Conservation (phyloP, 2,329 filamentous ascomycete species). For the Botrytis aclada region DNA sequence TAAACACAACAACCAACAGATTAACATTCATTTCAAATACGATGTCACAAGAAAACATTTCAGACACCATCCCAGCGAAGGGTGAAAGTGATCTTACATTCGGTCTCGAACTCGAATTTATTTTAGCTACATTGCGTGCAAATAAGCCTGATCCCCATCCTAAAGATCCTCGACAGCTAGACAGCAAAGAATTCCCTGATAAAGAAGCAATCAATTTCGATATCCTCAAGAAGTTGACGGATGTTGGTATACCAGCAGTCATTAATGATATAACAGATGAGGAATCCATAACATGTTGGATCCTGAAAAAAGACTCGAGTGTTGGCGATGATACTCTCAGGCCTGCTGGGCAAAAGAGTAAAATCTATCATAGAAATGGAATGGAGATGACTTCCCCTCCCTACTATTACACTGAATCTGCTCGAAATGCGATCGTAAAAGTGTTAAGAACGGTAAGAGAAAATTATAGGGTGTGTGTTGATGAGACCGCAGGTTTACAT, state of each 20-base stretch:
- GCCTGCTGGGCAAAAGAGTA: too few relatives aligned
- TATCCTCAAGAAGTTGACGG: too few relatives aligned
- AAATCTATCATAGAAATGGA: background rate
- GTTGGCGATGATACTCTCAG: background rate
- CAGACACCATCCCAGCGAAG: background rate
- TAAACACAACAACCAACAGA: background rate
- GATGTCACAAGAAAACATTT: background rate
- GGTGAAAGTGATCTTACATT: background rate
- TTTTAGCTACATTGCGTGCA: background rate
- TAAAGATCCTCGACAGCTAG: background rate
- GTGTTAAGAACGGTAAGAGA: conserved; percentile 20
- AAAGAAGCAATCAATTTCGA: too few relatives aligned
- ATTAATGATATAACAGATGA: background rate
- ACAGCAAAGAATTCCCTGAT: too few relatives aligned
- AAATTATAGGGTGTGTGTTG: conserved; percentile 28
- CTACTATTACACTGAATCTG: background rate
- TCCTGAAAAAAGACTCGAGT: background rate
- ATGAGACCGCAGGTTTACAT: conserved; percentile 33
- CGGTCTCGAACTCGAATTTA: conserved; percentile 2
- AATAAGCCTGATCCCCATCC: background rate
- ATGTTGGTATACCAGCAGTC: background rate
- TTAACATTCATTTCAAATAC: background rate
- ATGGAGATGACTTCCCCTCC: background rate
- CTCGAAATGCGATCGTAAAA: background rate
- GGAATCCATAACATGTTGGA: background rate